phyloP scores from a whole-genome alignment of 345 rosid species.

The Linum usitatissimum region DNA sequence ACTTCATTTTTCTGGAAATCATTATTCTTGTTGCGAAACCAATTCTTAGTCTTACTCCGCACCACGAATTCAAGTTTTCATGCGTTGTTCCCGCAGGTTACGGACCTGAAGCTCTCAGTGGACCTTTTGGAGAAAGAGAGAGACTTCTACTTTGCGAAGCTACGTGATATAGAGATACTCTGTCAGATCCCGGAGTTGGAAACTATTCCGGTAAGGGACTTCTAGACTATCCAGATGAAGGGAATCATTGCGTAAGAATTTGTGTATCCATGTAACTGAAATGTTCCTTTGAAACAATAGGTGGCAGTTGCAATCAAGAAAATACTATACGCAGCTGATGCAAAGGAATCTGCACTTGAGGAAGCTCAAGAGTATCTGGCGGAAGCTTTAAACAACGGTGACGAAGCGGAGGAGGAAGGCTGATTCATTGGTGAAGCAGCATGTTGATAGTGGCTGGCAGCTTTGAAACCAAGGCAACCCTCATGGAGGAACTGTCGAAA shows the following conservation, averaged over 20 bases:
- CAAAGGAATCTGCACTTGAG: conserved; percentile 57
- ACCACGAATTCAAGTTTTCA: background rate
- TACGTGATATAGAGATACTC: conserved; percentile 74
- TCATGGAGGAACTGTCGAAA: no score
- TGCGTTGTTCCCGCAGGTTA: conserved; percentile 29
- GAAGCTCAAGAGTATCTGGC: conserved; percentile 72
- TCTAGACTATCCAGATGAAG: background rate
- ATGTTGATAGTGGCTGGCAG: background rate
- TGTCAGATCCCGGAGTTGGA: conserved; percentile 70
- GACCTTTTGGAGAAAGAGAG: conserved; percentile 81
- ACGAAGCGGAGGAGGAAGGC: conserved; percentile 24
- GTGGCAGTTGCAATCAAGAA: conserved; percentile 70
- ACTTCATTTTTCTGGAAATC: no score
- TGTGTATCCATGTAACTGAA: background rate
- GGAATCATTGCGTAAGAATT: background rate
- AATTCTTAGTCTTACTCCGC: background rate
- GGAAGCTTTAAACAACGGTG: conserved; percentile 27
- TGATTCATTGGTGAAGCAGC: conserved; percentile 3
- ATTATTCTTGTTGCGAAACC: no score
- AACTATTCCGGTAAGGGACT: conserved; percentile 46
- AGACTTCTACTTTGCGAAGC: conserved; percentile 82
- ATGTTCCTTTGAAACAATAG: conserved; percentile 27
- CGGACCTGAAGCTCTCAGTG: conserved; percentile 62
- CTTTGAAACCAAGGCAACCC: background rate
- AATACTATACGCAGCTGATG: conserved; percentile 79